Conservation (phyloP, 176 grass and related monocot species). For the Raddia distichophylla region DNA sequence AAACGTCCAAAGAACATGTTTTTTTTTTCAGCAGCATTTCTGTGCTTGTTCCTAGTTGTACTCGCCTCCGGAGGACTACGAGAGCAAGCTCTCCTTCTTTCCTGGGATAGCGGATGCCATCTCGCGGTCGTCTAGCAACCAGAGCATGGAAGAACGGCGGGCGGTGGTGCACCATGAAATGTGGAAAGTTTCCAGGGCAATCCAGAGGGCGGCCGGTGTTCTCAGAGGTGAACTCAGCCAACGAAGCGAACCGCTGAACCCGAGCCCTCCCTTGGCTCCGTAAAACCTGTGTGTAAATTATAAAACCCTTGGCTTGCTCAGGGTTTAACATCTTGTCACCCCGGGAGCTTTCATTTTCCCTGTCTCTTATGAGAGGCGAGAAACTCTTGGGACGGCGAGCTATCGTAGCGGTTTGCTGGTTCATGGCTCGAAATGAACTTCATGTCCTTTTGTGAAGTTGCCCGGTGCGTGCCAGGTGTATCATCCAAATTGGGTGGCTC, state of each 20-base stretch:
- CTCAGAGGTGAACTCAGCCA: slow-evolving; percentile 61
- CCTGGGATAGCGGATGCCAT: slow-evolving; percentile 78
- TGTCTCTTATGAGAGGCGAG: too few relatives aligned
- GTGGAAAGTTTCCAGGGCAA: slow-evolving; percentile 72
- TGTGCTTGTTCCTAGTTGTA: slow-evolving; percentile 56
- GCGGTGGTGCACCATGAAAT: slow-evolving; percentile 54
- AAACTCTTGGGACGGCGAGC: too few relatives aligned
- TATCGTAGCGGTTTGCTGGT: too few relatives aligned
- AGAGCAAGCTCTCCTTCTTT: slow-evolving; percentile 72
- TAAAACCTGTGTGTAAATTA: slow-evolving; percentile 34
- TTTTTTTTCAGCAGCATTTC: neutral
- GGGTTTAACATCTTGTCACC: neutral
- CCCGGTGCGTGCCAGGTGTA: too few relatives aligned
- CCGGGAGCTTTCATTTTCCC: neutral
- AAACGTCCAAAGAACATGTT: neutral
- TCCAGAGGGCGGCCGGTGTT: slow-evolving; percentile 57
- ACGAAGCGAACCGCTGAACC: neutral
- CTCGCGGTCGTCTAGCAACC: slow-evolving; percentile 35
- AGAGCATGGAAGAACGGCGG: slow-evolving; percentile 5
- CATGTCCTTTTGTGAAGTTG: too few relatives aligned
- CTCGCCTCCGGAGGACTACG: slow-evolving; percentile 81
- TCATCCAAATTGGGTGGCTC: too few relatives aligned
- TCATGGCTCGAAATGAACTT: too few relatives aligned
- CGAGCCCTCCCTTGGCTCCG: neutral
- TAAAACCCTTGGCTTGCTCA: neutral